Conservation (phyloP, 257 asterid genomes). For the Scutellaria galericulata region DNA sequence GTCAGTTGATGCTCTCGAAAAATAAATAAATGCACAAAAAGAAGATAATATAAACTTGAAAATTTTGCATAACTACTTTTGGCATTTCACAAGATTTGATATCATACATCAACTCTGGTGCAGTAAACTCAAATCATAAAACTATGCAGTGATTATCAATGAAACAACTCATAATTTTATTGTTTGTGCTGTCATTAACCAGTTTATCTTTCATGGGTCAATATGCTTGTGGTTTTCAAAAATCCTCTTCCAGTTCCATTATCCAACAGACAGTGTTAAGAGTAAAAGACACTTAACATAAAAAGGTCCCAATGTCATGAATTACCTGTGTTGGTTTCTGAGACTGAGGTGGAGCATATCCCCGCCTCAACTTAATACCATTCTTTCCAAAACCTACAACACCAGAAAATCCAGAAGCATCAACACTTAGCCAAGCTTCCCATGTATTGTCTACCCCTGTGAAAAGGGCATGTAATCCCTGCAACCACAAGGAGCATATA, state of each 20-base stretch:
- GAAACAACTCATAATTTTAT: conserved; percentile 20
- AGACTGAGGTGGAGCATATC: conserved; percentile 88
- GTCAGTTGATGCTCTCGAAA: conserved; percentile 14
- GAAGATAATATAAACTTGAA: not conserved
- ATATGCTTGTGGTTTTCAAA: not conserved
- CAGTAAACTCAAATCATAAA: conserved; percentile 13
- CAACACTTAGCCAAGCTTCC: conserved; percentile 94
- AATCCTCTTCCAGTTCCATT: conserved; percentile 10
- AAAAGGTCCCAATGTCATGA: conserved; percentile 16
- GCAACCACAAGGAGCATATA: conserved; percentile 33
- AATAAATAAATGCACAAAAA: not conserved
- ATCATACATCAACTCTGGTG: conserved; percentile 1
- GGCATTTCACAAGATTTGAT: not conserved
- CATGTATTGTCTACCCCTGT: conserved; percentile 97
- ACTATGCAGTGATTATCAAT: conserved; percentile 24
- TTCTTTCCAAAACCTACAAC: conserved; percentile 59
- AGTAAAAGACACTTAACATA: not conserved
- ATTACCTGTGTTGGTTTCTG: conserved; percentile 88
- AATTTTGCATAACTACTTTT: not conserved
- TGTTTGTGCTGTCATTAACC: conserved; percentile 2
- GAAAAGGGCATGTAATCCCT: conserved; percentile 94
- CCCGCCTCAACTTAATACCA: conserved; percentile 83
- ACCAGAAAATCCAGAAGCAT: conserved; percentile 75
- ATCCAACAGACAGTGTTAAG: not conserved
- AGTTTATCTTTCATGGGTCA: conserved; percentile 18